Evolutionary conservation across 2,329 filamentous ascomycete genomes (phyloP).

Genomic region (Xylariaceae sp.): DNA sequence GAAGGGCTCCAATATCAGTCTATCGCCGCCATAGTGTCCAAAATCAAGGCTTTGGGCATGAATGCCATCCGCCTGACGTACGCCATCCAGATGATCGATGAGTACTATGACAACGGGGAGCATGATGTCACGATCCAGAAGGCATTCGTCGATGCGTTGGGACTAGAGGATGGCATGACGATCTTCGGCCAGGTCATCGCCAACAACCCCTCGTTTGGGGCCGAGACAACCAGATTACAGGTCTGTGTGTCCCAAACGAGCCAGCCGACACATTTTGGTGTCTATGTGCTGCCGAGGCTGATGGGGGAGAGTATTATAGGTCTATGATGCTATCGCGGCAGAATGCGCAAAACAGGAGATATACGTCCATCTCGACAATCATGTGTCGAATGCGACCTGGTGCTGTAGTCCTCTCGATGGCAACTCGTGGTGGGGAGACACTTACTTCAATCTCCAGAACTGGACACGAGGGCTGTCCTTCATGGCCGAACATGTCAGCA

Average conservation of each 20-base stretch:
- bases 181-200: slow-evolving; percentile 47
- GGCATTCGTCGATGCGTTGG: slow-evolving; percentile 43
- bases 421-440: slow-evolving; percentile 59
- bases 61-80: slow-evolving; percentile 59
- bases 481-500: slow-evolving; percentile 48
- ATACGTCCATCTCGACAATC: slow-evolving; percentile 57
- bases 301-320: slow-evolving; percentile 24
- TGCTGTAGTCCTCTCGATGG: slow-evolving; percentile 51
- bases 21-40: slow-evolving; percentile 48
- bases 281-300: not conserved
- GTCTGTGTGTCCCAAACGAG: slow-evolving; percentile 24
- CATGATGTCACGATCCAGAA: slow-evolving; percentile 41
- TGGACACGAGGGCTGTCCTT: slow-evolving; percentile 57
- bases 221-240: slow-evolving; percentile 49
- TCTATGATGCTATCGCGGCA: slow-evolving; percentile 57
- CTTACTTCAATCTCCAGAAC: slow-evolving; percentile 51
- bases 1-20: slow-evolving; percentile 61
- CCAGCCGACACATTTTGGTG: not conserved
- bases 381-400: slow-evolving; percentile 54
- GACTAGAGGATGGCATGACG: slow-evolving; percentile 44
- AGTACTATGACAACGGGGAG: slow-evolving; percentile 47
- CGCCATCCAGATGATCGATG: slow-evolving; percentile 59
- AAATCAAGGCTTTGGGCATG: slow-evolving; percentile 56
- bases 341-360: slow-evolving; percentile 52
- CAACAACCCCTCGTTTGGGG: slow-evolving; percentile 53